phyloP scores from a whole-genome alignment of 164 flowering plant genomes.

The Nymphaea thermarum region DNA sequence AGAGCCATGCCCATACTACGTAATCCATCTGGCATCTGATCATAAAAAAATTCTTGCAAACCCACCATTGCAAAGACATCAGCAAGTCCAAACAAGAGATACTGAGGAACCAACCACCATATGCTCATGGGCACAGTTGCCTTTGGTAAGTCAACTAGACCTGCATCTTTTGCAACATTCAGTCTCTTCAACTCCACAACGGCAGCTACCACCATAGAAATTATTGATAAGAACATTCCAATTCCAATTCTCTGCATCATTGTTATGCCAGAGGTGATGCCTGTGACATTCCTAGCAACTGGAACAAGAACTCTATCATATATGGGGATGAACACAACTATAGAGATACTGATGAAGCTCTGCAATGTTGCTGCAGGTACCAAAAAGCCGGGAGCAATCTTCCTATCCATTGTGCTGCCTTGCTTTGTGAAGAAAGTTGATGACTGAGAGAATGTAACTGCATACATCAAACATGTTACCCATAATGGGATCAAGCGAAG shows the following conservation, averaged over 20 bases:
- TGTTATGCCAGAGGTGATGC: constrained; percentile 17
- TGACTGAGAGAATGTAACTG: constrained; percentile 4
- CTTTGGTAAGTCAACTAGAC: not conserved
- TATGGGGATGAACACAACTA: constrained; percentile 14
- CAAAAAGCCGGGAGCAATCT: not conserved
- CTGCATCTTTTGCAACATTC: not conserved
- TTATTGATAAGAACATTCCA: constrained; percentile 2
- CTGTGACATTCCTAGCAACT: constrained; percentile 7
- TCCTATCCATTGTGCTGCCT: constrained; percentile 8
- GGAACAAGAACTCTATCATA: constrained; percentile 21
- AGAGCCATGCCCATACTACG: constrained; percentile 16
- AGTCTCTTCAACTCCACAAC: constrained; percentile 3
- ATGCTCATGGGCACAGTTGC: constrained; percentile 3
- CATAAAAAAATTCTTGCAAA: constrained; percentile 23
- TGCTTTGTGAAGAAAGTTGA: constrained; percentile 9
- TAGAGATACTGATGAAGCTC: constrained; percentile 11
- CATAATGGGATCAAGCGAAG: constrained; percentile 4
- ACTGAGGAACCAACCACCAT: constrained; percentile 15
- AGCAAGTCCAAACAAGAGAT: constrained; percentile 11
- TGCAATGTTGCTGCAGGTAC: constrained; percentile 19
- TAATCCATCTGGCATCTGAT: constrained; percentile 14
- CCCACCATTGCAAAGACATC: constrained; percentile 17
- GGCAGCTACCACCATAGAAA: constrained; percentile 9
- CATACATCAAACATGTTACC: constrained; percentile 3
- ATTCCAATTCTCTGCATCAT: constrained; percentile 23